Evolutionary conservation across 1,139 yeast species (phyloP).

Genomic region (Candida frijolesensis): DNA sequence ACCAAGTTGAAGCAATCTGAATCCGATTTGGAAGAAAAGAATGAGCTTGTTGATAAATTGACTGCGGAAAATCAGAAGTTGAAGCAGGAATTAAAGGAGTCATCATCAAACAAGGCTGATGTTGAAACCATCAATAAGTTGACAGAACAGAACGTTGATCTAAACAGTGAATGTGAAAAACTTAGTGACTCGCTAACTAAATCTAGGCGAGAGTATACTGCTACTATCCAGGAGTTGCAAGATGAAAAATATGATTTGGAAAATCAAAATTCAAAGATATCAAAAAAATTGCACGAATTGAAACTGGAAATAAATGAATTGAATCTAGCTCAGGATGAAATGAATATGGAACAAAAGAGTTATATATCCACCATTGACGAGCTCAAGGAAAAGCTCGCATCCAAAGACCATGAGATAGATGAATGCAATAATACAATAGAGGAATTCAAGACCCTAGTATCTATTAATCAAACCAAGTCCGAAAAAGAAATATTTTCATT

Average conservation of each 20-base stretch:
- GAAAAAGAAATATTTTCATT: constrained; percentile 13
- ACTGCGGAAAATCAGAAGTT: constrained; percentile 33
- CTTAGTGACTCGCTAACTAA: constrained; percentile 52
- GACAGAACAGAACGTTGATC: constrained; percentile 49
- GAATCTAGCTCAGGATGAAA: constrained; percentile 49
- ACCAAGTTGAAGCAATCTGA: constrained; percentile 77
- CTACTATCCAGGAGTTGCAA: constrained; percentile 41
- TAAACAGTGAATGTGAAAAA: constrained; percentile 70
- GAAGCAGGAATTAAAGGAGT: constrained; percentile 12
- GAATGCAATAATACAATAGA: constrained; percentile 15
- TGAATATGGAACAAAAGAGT: constrained; percentile 44
- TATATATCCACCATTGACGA: constrained; percentile 49
- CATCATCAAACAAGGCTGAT: constrained; percentile 23
- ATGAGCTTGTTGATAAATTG: constrained; percentile 36
- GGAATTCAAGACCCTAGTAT: constrained; percentile 13
- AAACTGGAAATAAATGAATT: constrained; percentile 48
- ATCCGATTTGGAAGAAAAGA: constrained; percentile 63
- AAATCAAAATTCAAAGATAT: constrained; percentile 34
- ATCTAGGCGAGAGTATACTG: constrained; percentile 49
- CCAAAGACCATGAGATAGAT: constrained; percentile 22
- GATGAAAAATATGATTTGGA: constrained; percentile 52
- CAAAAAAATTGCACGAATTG: constrained; percentile 42
- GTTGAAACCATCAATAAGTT: constrained; percentile 22
- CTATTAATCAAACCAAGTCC: constrained; percentile 10
- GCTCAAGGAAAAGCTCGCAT: constrained; percentile 37